Conservation (phyloP, 192 early-diverging fungal genomes). For the Podila clonocystis region DNA sequence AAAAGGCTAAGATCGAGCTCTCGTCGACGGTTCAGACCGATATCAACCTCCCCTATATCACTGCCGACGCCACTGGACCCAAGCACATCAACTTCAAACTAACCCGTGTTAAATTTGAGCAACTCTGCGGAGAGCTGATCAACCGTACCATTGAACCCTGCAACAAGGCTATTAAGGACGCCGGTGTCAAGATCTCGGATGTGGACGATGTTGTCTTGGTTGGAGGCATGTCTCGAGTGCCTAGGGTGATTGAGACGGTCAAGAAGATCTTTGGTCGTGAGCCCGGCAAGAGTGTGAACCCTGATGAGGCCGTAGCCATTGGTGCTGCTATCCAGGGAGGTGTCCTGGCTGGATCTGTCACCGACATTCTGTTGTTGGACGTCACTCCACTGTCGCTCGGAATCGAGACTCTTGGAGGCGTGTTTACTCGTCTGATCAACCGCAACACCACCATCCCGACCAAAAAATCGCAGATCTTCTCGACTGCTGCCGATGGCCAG, state of each 20-base stretch:
- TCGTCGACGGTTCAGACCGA: constrained; percentile 95
- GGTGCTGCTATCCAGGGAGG: constrained; percentile 99
- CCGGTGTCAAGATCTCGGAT: constrained; percentile 80
- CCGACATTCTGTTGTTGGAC: constrained; percentile 95
- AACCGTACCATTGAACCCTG: constrained; percentile 93
- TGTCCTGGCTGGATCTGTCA: constrained; percentile 95
- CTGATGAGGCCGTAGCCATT: constrained; percentile 98
- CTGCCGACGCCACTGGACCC: constrained; percentile 85
- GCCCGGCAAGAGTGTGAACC: constrained; percentile 96
- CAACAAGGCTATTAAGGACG: constrained; percentile 97
- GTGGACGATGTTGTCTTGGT: constrained; percentile 97
- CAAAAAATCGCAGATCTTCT: constrained; percentile 99
- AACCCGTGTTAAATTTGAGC: constrained; percentile 91
- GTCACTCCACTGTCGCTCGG: constrained; percentile 98
- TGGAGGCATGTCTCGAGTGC: constrained; percentile 98
- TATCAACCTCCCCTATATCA: constrained; percentile 97
- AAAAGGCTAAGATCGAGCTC: constrained; percentile 99
- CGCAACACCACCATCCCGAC: constrained; percentile 99
- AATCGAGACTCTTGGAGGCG: constrained; percentile 98
- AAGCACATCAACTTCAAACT: constrained; percentile 98
- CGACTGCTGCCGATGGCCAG: constrained; percentile 98
- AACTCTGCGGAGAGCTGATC: constrained; percentile 81
- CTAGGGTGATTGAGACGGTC: constrained; percentile 95
- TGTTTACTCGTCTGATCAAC: constrained; percentile 96
- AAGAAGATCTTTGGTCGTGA: constrained; percentile 90